Conservation (phyloP, 495 filamentous ascomycete genomes). For the Tuber umbilicatum region DNA sequence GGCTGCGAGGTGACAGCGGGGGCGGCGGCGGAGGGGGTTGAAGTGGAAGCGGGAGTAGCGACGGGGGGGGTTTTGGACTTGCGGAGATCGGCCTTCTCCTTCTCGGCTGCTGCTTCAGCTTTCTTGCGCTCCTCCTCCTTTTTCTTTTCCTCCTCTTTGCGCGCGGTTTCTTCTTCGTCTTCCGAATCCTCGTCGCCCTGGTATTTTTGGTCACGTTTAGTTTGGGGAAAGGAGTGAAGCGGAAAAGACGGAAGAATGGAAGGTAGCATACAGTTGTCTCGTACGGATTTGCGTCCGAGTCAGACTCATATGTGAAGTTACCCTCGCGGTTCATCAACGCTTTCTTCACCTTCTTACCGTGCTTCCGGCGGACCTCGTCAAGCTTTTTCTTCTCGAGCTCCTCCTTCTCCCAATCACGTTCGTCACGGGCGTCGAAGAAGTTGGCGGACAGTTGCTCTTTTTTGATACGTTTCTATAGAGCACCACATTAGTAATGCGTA, state of each 20-base stretch:
- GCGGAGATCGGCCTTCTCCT: conserved; percentile 30
- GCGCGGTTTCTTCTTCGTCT: conserved; percentile 45
- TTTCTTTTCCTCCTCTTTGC: conserved; percentile 65
- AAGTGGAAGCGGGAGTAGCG: conserved; percentile 57
- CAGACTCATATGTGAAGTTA: conserved; percentile 73
- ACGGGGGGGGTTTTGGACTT: conserved; percentile 45
- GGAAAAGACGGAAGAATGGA: neutral
- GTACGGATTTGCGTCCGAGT: conserved; percentile 70
- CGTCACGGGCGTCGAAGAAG: conserved; percentile 73
- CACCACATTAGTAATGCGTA: conserved; percentile 14
- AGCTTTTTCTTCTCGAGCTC: conserved; percentile 64
- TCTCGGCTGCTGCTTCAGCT: conserved; percentile 45
- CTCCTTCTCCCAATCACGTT: conserved; percentile 77
- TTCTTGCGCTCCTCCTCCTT: conserved; percentile 58
- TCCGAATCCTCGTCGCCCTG: conserved; percentile 46
- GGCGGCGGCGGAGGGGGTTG: conserved; percentile 61
- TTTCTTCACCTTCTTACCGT: conserved; percentile 71
- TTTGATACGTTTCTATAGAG: conserved; percentile 57
- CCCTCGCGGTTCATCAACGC: conserved; percentile 75
- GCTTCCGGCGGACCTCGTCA: conserved; percentile 57
- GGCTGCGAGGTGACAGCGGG: conserved; percentile 45
- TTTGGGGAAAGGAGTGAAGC: neutral
- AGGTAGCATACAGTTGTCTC: conserved; percentile 42
- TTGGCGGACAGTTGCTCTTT: conserved; percentile 83
- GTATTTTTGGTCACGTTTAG: conserved; percentile 23